These are phyloP conservation scores for Dispira simplex DNA, from an alignment of 192 early-diverging fungal species.

Conservation along the genomic window DNA sequence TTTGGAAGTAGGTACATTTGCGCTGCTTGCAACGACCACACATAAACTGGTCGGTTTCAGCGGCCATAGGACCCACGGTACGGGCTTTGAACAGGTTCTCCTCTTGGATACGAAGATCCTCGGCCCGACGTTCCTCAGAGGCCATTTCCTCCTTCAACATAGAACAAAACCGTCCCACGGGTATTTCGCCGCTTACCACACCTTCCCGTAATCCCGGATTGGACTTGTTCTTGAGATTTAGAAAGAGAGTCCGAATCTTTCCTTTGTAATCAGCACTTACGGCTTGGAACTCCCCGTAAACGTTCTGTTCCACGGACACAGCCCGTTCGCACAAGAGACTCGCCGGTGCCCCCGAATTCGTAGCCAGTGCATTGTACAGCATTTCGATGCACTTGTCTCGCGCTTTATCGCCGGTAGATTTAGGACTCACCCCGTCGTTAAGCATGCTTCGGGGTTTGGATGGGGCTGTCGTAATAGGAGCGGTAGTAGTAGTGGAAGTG, in stretches of 20 bases:
- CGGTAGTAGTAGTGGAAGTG: neutral
- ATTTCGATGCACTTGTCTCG: conserved; percentile 72
- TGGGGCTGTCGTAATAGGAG: neutral
- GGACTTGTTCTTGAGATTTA: conserved; percentile 61
- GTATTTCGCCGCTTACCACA: conserved; percentile 52
- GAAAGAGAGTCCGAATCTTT: conserved; percentile 56
- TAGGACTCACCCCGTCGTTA: conserved; percentile 18
- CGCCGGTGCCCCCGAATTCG: conserved; percentile 26
- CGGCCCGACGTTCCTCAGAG: conserved; percentile 61
- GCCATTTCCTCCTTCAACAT: conserved; percentile 89
- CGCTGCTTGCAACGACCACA: conserved; percentile 86
- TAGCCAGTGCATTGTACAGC: conserved; percentile 59
- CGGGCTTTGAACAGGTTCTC: conserved; percentile 62
- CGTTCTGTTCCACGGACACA: conserved; percentile 37
- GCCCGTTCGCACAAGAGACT: conserved; percentile 36
- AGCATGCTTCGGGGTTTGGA: conserved; percentile 21
- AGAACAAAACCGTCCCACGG: conserved; percentile 45
- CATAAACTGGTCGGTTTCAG: conserved; percentile 85
- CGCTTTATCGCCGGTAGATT: conserved; percentile 36
- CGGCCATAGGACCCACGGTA: conserved; percentile 50
- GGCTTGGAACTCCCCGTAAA: conserved; percentile 36
- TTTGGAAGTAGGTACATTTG: conserved; percentile 85
- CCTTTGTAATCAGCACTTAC: conserved; percentile 47
- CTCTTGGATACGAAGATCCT: conserved; percentile 51
- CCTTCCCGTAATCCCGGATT: conserved; percentile 59